These are phyloP conservation scores for Podila verticillata DNA, from an alignment of 192 early-diverging fungal species.

Conservation along the genomic window DNA sequence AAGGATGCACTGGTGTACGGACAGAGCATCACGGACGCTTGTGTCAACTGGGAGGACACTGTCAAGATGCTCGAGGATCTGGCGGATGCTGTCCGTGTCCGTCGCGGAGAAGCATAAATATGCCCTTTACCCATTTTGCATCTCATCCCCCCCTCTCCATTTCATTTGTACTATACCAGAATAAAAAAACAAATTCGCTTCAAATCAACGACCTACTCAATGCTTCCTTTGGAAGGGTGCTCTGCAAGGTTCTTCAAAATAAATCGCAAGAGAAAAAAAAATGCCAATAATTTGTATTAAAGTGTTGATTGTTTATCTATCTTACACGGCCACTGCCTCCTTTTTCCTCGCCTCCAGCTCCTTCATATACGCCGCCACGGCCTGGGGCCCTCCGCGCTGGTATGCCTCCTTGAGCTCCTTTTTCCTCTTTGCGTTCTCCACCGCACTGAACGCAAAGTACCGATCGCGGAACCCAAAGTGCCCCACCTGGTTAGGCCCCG, in stretches of 20 bases:
- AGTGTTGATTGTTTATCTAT: too few relatives aligned
- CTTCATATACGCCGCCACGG: conserved; percentile 42
- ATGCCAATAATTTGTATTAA: too few relatives aligned
- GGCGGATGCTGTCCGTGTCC: conserved; percentile 76
- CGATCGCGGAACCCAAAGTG: conserved; percentile 48
- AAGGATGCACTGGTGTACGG: conserved; percentile 81
- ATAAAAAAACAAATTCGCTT: too few relatives aligned
- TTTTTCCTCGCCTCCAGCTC: conserved; percentile 34
- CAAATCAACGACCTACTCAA: too few relatives aligned
- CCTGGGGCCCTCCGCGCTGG: conserved; percentile 28
- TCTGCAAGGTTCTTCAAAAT: too few relatives aligned
- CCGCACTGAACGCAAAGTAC: conserved; percentile 36
- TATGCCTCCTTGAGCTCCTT: conserved; percentile 49
- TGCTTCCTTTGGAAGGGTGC: too few relatives aligned
- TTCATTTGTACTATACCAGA: too few relatives aligned
- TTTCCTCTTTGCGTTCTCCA: conserved; percentile 50
- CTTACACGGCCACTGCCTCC: background rate
- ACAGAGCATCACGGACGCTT: conserved; percentile 93
- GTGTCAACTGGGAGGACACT: conserved; percentile 88
- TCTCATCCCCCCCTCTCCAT: too few relatives aligned
- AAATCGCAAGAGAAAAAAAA: too few relatives aligned
- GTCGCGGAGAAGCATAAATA: conserved; percentile 54
- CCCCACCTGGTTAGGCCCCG: conserved; percentile 16
- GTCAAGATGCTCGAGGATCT: conserved; percentile 79
- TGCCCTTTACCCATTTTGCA: background rate